These are phyloP conservation scores for Mortierella claussenii DNA, from an alignment of 192 early-diverging fungal genomes.

Conservation along the genomic window DNA sequence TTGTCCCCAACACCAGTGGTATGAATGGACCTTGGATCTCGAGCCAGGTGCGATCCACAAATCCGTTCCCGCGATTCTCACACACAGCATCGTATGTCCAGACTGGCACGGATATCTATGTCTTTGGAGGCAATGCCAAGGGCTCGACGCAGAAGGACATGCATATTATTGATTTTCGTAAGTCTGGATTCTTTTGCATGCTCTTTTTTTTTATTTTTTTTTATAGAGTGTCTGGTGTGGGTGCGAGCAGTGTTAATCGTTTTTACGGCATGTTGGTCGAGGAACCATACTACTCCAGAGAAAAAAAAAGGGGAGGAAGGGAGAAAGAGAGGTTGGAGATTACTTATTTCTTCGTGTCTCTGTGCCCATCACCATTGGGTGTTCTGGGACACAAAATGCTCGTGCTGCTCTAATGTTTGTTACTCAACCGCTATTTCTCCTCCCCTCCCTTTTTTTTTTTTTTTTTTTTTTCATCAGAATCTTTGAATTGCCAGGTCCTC, in stretches of 20 bases:
- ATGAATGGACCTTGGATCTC: conserved; percentile 43
- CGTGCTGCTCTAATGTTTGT: not conserved
- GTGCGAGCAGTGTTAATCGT: too few species aligned
- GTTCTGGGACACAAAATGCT: too few species aligned
- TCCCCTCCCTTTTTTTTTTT: not conserved
- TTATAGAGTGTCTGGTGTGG: too few species aligned
- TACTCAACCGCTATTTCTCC: not conserved
- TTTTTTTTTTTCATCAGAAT: conserved; percentile 10
- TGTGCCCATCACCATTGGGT: too few species aligned
- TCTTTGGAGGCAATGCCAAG: conserved; percentile 46
- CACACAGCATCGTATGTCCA: conserved; percentile 53
- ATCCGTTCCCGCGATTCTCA: conserved; percentile 40
- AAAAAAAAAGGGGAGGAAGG: too few species aligned
- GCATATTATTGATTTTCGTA: conserved; percentile 51
- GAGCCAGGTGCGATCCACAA: conserved; percentile 16
- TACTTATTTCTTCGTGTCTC: too few species aligned
- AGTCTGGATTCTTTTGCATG: conserved; percentile 2
- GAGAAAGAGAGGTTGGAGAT: too few species aligned
- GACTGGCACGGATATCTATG: conserved; percentile 47
- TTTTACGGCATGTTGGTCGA: too few species aligned
- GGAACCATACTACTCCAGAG: too few species aligned
- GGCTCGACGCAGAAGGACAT: conserved; percentile 31
- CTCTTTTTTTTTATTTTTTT: not conserved
- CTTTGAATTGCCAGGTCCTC: conserved; percentile 32
- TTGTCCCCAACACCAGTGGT: not conserved